phyloP scores from a whole-genome alignment of 176 grass and related monocot species.

The Bolboschoenus planiculmis region DNA sequence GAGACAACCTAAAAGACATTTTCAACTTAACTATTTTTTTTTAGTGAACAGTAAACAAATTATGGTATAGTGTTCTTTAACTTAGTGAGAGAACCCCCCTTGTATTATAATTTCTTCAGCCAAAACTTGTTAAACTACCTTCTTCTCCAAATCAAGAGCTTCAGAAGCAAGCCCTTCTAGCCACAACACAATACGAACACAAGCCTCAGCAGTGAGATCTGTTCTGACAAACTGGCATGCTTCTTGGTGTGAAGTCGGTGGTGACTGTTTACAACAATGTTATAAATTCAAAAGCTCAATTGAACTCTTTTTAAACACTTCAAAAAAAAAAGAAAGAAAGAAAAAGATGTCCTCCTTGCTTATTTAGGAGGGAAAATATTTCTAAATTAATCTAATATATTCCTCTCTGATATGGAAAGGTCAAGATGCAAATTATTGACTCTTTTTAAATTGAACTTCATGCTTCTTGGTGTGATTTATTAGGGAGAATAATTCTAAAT shows the following conservation, averaged over 20 bases:
- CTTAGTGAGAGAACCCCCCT: background rate
- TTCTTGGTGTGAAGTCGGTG: conserved; percentile 85
- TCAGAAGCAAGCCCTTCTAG: conserved; percentile 93
- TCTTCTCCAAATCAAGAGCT: conserved; percentile 87
- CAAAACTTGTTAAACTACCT: conserved; percentile 29
- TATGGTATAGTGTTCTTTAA: conserved; percentile 2
- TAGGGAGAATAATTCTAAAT: too few relatives aligned
- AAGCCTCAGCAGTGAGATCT: conserved; percentile 68
- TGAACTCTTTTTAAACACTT: background rate
- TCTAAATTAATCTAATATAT: background rate
- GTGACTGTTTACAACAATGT: conserved; percentile 43
- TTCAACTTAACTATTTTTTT: background rate
- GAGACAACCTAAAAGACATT: background rate
- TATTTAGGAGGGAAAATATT: background rate
- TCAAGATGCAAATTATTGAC: conserved; percentile 7
- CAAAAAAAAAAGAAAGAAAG: background rate
- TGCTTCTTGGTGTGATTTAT: too few relatives aligned
- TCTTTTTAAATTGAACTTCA: too few relatives aligned
- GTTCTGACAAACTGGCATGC: conserved; percentile 68
- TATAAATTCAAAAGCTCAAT: conserved; percentile 1
- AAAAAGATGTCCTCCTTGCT: background rate
- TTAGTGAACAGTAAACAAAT: background rate
- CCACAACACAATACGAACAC: conserved; percentile 77
- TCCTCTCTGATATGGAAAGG: background rate
- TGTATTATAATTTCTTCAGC: conserved; percentile 6